These are phyloP conservation scores for Glycine latifolia DNA, from an alignment of 306 rosid genomes.

Conservation along the genomic window DNA sequence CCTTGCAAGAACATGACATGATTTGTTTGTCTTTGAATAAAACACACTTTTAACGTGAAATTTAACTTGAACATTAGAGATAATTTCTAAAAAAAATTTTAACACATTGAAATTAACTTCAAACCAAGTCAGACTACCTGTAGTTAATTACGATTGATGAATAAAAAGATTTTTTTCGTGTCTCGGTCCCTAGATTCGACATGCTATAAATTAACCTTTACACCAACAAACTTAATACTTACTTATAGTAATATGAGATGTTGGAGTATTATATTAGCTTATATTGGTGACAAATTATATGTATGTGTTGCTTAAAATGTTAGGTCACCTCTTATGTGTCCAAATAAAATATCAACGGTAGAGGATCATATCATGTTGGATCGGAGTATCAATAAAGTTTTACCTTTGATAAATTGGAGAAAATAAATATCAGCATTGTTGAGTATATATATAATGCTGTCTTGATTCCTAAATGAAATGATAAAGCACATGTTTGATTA, in stretches of 20 bases:
- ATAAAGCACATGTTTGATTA: too few species aligned
- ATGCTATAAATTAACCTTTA: background rate
- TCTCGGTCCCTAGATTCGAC: background rate
- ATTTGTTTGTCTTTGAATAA: too few species aligned
- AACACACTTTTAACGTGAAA: too few species aligned
- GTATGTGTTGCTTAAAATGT: background rate
- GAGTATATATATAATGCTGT: background rate
- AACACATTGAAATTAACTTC: too few species aligned
- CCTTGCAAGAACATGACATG: too few species aligned
- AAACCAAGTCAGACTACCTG: too few species aligned
- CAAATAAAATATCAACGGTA: background rate
- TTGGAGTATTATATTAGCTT: background rate
- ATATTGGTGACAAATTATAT: background rate
- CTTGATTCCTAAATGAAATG: too few species aligned
- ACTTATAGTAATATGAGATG: background rate
- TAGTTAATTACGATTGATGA: too few species aligned
- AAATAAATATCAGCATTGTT: background rate
- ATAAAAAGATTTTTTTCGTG: too few species aligned
- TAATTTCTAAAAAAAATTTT: too few species aligned
- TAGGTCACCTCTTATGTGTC: background rate
- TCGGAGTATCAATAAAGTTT: background rate
- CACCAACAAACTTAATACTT: background rate
- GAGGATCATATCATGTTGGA: background rate
- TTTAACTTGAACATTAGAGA: too few species aligned
- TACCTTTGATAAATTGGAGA: background rate